phyloP scores from a whole-genome alignment of 352 stramenopile genomes.

The Globisporangium yorkense region DNA sequence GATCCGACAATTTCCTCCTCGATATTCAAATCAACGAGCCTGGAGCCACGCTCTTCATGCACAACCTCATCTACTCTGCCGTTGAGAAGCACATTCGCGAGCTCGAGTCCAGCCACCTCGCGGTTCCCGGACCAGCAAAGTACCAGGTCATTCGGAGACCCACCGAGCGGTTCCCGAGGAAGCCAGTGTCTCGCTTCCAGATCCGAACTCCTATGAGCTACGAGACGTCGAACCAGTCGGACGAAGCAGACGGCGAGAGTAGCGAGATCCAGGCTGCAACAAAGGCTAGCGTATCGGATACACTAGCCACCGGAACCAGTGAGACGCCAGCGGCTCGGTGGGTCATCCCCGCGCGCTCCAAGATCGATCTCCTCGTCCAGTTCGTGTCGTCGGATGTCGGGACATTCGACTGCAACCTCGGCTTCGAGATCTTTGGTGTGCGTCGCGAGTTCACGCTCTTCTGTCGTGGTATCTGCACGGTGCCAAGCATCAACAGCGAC shows the following conservation, averaged over 20 bases:
- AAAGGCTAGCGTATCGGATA: not conserved
- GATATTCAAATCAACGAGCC: conserved; percentile 47
- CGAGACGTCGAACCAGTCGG: conserved; percentile 3
- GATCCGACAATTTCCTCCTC: conserved; percentile 42
- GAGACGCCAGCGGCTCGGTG: conserved; percentile 29
- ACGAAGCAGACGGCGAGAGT: not conserved
- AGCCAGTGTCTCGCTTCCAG: conserved; percentile 52
- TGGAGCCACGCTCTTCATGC: conserved; percentile 44
- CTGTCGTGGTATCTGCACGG: conserved; percentile 66
- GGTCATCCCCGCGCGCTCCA: conserved; percentile 65
- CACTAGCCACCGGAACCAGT: conserved; percentile 5
- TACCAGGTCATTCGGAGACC: conserved; percentile 78
- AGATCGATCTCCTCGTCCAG: conserved; percentile 64
- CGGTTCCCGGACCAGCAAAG: conserved; percentile 51
- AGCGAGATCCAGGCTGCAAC: not conserved
- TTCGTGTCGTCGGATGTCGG: conserved; percentile 80
- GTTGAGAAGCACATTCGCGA: conserved; percentile 69
- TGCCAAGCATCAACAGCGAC: conserved; percentile 92
- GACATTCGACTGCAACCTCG: conserved; percentile 74
- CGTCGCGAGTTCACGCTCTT: conserved; percentile 83
- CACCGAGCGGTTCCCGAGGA: conserved; percentile 49
- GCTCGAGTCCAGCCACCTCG: conserved; percentile 51
- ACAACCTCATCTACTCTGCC: conserved; percentile 36
- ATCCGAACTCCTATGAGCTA: conserved; percentile 17
- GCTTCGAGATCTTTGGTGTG: conserved; percentile 90